These are phyloP conservation scores for Cercospora sp. DNA, from an alignment of 2,329 filamentous ascomycete species.

Conservation along the genomic window DNA sequence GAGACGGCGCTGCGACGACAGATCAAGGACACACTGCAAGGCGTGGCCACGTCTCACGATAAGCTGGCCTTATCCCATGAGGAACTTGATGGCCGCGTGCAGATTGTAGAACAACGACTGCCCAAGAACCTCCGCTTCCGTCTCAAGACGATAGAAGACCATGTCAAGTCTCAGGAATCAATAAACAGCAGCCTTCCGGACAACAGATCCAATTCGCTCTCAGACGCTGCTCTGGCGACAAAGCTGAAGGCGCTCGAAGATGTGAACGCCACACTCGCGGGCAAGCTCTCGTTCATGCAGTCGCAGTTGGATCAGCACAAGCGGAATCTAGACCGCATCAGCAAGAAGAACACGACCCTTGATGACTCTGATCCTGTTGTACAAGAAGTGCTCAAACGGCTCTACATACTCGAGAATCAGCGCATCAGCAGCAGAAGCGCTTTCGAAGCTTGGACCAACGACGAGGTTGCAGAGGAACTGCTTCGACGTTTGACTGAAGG, in stretches of 20 bases:
- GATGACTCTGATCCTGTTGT: constrained; percentile 1
- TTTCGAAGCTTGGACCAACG: background rate
- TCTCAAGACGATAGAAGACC: constrained; percentile 10
- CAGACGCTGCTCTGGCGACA: background rate
- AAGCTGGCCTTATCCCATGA: background rate
- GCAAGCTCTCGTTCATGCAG: constrained; percentile 3
- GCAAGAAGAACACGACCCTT: background rate
- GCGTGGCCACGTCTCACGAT: constrained; percentile 1
- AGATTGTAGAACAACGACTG: constrained; percentile 8
- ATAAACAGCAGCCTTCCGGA: background rate
- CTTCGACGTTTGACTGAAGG: constrained; percentile 1
- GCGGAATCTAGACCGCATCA: background rate
- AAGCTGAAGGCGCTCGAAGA: constrained; percentile 3
- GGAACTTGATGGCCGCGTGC: constrained; percentile 3
- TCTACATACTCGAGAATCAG: background rate
- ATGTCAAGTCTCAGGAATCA: constrained; percentile 3
- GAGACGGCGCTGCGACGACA: constrained; percentile 11
- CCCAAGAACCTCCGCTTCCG: constrained; percentile 12
- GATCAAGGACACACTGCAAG: constrained; percentile 11
- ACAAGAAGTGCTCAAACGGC: background rate
- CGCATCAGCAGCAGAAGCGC: background rate
- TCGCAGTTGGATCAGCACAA: constrained; percentile 2
- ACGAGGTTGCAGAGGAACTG: constrained; percentile 6
- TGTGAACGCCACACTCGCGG: background rate
- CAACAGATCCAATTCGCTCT: background rate